Evolutionary conservation across 129 eudicot species (phyloP), one percentile per base, ranked within the genome.

Genomic region (Cynara cardunculus): DNA sequence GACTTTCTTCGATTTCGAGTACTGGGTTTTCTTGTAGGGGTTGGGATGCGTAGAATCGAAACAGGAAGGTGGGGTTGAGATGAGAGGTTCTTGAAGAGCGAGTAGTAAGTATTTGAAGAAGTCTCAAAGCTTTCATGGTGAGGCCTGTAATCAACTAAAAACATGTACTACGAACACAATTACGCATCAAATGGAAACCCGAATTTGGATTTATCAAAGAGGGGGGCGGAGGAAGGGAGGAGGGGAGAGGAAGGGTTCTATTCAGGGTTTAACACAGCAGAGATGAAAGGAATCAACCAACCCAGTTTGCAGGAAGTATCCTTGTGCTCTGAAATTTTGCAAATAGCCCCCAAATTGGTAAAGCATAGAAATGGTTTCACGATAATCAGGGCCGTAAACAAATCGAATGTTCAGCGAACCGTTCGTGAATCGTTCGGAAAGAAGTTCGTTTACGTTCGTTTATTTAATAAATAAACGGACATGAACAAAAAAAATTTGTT

Each of bases 41-140:
- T 59, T 83, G 88, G 7, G 96, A 81, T 13, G 93, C 24, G 77
- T 31, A 85, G 44, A 85, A 89, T 26, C 85, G 85, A 19, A 78
- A 66, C n/a, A 85, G 80, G 3, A 65, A 25, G 1, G 80, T 31
- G 41, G 83, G 73, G 16, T 78, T 82, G 28, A 87, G 25, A 30
- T 74, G 79, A 25, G 68, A 56, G 41, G 61, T 28, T 26, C 39
- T 27, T 70, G 86, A 75, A 44, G 81, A 31, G 16, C 68, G 46
- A 27, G 72, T 39, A n/a, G 30, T 7, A 26, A 80, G 82, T 53
- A 68, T 73, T 41, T 84, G 79, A 27, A 91, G 3, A 34, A 81
- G 34, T 80, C 90, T 91, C 18, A 89, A 28, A 77, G 91, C 83
- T 89, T 91, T 93, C 97, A 89, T 93, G 71, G 79, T 85, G 77